Percentiles rank a stretch among this genome's conserved stretches.
Conservation (phyloP, 371 early-diverging fungal genomes). For the Syncephalis plumigaleata region DNA sequence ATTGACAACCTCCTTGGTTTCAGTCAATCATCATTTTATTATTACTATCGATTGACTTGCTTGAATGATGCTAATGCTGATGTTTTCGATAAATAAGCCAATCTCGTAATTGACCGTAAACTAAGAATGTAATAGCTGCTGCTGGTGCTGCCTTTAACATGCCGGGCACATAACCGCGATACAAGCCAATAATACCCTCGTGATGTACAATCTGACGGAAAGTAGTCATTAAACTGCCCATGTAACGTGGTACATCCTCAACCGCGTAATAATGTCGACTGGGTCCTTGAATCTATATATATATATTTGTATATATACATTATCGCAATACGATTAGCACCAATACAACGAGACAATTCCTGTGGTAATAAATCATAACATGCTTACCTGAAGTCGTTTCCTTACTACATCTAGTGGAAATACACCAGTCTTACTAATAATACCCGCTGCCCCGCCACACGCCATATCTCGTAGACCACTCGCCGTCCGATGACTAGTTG, state of each 20-base stretch:
- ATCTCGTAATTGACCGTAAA: constrained; percentile 24
- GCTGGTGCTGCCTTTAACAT: constrained; percentile 75
- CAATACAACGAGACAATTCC: too few relatives aligned
- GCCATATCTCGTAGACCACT: constrained; percentile 29
- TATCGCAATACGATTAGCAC: too few relatives aligned
- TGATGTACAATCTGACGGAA: constrained; percentile 34
- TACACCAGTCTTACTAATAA: constrained; percentile 62
- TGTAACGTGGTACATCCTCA: constrained; percentile 27
- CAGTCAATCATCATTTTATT: too few relatives aligned
- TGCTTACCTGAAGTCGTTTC: constrained; percentile 44
- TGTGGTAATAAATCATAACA: too few relatives aligned
- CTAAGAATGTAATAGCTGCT: constrained; percentile 72
- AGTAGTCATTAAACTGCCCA: constrained; percentile 27
- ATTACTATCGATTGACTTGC: too few relatives aligned
- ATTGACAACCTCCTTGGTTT: too few relatives aligned
- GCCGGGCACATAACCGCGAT: constrained; percentile 72
- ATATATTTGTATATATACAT: background rate
- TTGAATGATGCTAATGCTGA: constrained; percentile 3
- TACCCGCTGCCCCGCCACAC: constrained; percentile 68
- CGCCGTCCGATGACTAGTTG: too few relatives aligned
- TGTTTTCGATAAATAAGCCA: constrained; percentile 23
- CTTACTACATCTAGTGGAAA: constrained; percentile 85
- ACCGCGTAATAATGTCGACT: constrained; percentile 21
- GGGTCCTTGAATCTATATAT: constrained; percentile 54
- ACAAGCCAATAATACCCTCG: constrained; percentile 72